Base-by-base conservation (phyloP, 1,284 basidiomycete species). In the Ganoderma lucidum region DNA sequence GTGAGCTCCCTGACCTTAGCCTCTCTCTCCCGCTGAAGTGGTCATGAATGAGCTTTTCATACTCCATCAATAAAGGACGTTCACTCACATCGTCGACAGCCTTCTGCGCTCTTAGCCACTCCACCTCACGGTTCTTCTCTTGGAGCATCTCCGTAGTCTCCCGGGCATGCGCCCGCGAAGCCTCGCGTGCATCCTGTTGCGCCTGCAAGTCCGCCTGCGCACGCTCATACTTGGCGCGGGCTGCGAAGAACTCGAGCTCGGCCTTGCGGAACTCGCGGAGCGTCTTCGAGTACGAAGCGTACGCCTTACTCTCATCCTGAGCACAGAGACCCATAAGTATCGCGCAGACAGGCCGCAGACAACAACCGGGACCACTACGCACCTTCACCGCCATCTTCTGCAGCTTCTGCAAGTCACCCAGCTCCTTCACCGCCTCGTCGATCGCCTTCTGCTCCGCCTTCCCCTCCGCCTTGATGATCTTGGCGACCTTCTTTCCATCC, bases 381-480 rank as follows among this genome's bases (percentile, higher is more conserved):
- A 87, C 86, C 81, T 87, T 87, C 68, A 88, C 80, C 0, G 87
- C 84, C 3, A 76, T 78, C 73, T 84, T 86, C 77, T 89, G 88
- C 30, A 87, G 73, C 77, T 81, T 84, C 74, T 89, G 88, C 6
- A 88, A 74, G 51, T 86, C 83, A 1, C 80, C 78, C n/a, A 89
- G 83, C 72, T 90, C 88, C 41, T 80, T 79, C 65, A 88, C 82
- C 0, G 85, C 83, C 6, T 84, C 77, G 4, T 78, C 75, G 32
- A 90, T 75, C 0, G 87, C 81, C 65, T 83, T 76, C 75, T 86
- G 85, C 78, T 89, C 87, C 1, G 83, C 80, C 74, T 85, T 86
- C 5, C 81, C 86, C 77, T 89, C 88, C 14, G 81, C 74, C 74
- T 82, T 85, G 71, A 89, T 86, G 51, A 90, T 83, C 75, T 85